These are phyloP conservation scores for Vickermania spadyakhi DNA, from an alignment of 208 protist species.

Conservation along the genomic window DNA sequence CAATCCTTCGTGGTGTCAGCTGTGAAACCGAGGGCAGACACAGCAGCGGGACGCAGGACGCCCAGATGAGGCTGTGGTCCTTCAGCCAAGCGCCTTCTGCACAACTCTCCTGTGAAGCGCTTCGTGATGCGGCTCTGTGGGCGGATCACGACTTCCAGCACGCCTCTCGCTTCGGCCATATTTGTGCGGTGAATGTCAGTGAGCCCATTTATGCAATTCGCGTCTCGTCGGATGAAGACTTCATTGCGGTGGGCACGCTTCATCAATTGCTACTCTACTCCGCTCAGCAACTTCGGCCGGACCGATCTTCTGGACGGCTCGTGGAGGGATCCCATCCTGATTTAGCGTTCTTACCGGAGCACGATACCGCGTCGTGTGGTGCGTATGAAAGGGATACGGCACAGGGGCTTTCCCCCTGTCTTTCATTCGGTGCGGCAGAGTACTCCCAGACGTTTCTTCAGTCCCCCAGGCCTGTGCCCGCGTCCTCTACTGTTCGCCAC, in stretches of 20 bases:
- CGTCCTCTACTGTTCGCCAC: not conserved
- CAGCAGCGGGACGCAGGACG: too few relatives aligned
- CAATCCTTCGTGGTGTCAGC: too few relatives aligned
- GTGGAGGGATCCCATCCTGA: not conserved
- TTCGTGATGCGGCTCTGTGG: not conserved
- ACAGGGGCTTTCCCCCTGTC: not conserved
- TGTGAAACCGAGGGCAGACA: too few relatives aligned
- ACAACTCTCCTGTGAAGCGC: too few relatives aligned
- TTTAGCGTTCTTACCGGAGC: not conserved
- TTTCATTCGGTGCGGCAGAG: not conserved
- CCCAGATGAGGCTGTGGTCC: too few relatives aligned
- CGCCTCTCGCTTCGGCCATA: not conserved
- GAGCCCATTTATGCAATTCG: conserved; percentile 23
- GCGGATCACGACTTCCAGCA: not conserved
- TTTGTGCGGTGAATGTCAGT: conserved; percentile 12
- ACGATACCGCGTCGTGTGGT: not conserved
- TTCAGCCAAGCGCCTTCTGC: too few relatives aligned
- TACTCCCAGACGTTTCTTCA: not conserved
- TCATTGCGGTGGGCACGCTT: conserved; percentile 24
- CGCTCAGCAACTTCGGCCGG: conserved; percentile 9
- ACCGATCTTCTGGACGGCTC: not conserved
- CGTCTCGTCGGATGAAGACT: conserved; percentile 17
- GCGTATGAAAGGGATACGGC: not conserved
- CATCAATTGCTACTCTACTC: conserved; percentile 22
- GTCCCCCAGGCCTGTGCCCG: not conserved